Conservation (phyloP, 306 rosid species). For the Calophaca sinica region DNA sequence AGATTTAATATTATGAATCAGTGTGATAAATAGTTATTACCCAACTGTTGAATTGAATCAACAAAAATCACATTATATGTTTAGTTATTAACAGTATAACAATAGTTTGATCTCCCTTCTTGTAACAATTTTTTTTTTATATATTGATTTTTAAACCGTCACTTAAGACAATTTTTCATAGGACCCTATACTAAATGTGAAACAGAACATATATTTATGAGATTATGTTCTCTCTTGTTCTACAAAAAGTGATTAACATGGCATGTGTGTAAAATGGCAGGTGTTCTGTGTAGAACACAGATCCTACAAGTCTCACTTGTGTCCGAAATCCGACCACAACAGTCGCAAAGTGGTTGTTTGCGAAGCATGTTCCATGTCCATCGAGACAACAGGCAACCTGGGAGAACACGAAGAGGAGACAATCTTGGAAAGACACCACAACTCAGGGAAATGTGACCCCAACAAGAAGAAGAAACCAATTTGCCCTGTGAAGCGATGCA, state of each 20-base stretch:
- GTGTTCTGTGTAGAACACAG: conserved; percentile 87
- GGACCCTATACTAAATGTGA: neutral
- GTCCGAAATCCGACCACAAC: conserved; percentile 73
- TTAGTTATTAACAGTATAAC: too few species aligned
- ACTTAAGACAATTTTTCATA: too few species aligned
- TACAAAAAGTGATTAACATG: neutral
- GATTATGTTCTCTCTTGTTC: neutral
- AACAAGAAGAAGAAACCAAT: conserved; percentile 74
- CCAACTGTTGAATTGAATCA: too few species aligned
- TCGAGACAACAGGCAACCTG: conserved; percentile 66
- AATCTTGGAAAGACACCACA: conserved; percentile 62
- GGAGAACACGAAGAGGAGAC: conserved; percentile 56
- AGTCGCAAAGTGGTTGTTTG: conserved; percentile 88
- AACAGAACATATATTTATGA: neutral
- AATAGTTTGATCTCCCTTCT: too few species aligned
- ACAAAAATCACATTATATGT: too few species aligned
- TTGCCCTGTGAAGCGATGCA: conserved; percentile 80
- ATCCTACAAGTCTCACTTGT: conserved; percentile 71
- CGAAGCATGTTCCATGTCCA: conserved; percentile 70
- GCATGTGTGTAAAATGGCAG: conserved; percentile 31
- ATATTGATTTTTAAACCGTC: too few species aligned
- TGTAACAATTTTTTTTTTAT: too few species aligned
- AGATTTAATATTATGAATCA: too few species aligned
- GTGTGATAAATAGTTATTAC: too few species aligned
- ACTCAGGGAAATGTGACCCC: conserved; percentile 78